Conservation (phyloP, 768 basidiomycete species). For the Heimioporus sp. region DNA sequence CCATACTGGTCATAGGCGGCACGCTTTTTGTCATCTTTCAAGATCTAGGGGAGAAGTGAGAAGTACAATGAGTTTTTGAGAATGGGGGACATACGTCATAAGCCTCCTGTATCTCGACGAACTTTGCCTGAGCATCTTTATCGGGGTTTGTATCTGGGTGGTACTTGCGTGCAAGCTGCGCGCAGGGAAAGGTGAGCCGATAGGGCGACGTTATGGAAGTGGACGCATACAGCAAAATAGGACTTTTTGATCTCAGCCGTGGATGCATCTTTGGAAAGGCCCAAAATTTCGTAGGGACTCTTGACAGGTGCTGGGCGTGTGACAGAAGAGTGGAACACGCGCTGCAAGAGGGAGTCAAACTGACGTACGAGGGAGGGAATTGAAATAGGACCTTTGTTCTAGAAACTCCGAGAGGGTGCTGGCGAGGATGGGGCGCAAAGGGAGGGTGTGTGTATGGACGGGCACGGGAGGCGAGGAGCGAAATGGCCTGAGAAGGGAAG, state of each 20-base stretch:
- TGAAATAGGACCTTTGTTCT: conserved; percentile 40
- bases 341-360: conserved; percentile 44
- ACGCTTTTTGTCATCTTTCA: conserved; percentile 95
- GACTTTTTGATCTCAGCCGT: conserved; percentile 93
- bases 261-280: conserved; percentile 80
- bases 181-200: conserved; percentile 13
- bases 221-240: conserved; percentile 80
- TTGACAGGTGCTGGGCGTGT: conserved; percentile 53
- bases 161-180: conserved; percentile 93
- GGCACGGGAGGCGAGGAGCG: conserved; percentile 28
- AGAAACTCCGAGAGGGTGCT: conserved; percentile 12
- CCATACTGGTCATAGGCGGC: conserved; percentile 91
- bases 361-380: conserved; percentile 8
- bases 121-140: conserved; percentile 85
- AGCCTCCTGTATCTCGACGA: conserved; percentile 94
- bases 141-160: conserved; percentile 98
- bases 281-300: conserved; percentile 90
- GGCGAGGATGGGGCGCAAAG: conserved; percentile 1
- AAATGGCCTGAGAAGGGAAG: conserved; percentile 40
- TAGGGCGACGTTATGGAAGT: conserved; percentile 4
- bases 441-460: conserved; percentile 28
- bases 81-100: conserved; percentile 73
- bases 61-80: conserved; percentile 14
- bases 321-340: conserved; percentile 70
- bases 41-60: conserved; percentile 50